Conservation (phyloP, 2,329 filamentous ascomycete genomes). For the Periconia sp. region DNA sequence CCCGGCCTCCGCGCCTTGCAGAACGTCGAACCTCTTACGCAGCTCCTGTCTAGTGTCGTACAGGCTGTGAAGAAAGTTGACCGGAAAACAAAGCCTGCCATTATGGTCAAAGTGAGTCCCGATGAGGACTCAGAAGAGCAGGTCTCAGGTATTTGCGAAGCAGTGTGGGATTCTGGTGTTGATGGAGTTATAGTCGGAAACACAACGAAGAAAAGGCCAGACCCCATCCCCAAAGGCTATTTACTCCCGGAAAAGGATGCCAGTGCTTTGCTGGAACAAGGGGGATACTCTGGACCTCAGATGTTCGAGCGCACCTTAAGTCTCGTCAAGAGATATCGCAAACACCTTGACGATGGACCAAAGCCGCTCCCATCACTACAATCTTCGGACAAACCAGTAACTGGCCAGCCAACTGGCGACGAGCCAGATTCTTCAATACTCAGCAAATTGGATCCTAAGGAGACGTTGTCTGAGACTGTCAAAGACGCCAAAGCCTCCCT, state of each 20-base stretch:
- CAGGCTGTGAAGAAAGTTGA: slow-evolving; percentile 70
- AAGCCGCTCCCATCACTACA: slow-evolving; percentile 18
- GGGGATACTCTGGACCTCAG: slow-evolving; percentile 88
- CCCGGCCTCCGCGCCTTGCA: slow-evolving; percentile 87
- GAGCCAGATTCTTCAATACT: slow-evolving; percentile 14
- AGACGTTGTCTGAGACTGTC: slow-evolving; percentile 4
- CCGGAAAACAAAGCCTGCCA: slow-evolving; percentile 71
- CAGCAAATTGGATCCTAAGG: slow-evolving; percentile 15
- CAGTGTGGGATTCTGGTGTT: slow-evolving; percentile 66
- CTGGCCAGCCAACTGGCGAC: slow-evolving; percentile 13
- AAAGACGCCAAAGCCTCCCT: slow-evolving; percentile 2
- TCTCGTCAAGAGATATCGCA: slow-evolving; percentile 77
- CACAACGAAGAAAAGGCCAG: slow-evolving; percentile 82
- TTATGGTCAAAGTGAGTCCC: slow-evolving; percentile 98
- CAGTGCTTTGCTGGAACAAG: slow-evolving; percentile 70
- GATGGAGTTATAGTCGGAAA: slow-evolving; percentile 97
- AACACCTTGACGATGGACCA: slow-evolving; percentile 49
- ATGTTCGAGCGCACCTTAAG: slow-evolving; percentile 79
- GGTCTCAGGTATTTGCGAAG: slow-evolving; percentile 80
- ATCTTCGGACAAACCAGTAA: slow-evolving; percentile 3
- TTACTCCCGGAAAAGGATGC: slow-evolving; percentile 68
- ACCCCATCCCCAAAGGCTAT: slow-evolving; percentile 68
- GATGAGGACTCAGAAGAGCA: slow-evolving; percentile 88
- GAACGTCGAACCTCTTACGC: slow-evolving; percentile 77
- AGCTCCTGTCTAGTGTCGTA: slow-evolving; percentile 80